Percentiles rank a stretch among this genome's conserved stretches.
Conservation (phyloP, 192 early-diverging fungal species). For the Podila epicladia region DNA sequence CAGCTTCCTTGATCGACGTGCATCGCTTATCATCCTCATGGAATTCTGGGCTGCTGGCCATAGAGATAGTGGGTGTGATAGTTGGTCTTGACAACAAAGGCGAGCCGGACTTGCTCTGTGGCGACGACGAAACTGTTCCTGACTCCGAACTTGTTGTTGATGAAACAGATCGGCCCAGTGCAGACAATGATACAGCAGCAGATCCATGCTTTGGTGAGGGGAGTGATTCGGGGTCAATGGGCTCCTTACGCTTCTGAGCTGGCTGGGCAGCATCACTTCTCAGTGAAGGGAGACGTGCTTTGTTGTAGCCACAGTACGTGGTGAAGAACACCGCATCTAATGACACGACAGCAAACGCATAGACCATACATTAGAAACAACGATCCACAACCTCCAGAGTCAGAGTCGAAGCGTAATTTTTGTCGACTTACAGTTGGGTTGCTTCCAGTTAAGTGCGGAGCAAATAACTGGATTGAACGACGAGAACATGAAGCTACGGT, state of each 20-base stretch:
- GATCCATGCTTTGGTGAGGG: conserved; percentile 35
- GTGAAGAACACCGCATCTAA: conserved; percentile 92
- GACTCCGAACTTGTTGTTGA: conserved; percentile 22
- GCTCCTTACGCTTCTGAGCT: conserved; percentile 38
- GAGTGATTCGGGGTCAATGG: conserved; percentile 37
- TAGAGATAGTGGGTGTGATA: neutral
- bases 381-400: no score
- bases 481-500: conserved; percentile 75
- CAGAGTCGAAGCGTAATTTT: neutral
- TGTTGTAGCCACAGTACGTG: conserved; percentile 80
- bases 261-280: neutral
- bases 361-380: no score
- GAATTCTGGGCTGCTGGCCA: conserved; percentile 31
- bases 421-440: conserved; percentile 88
- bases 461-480: conserved; percentile 94
- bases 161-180: conserved; percentile 33
- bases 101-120: conserved; percentile 11
- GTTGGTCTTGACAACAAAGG: conserved; percentile 24
- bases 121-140: neutral
- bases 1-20: conserved; percentile 90
- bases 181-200: conserved; percentile 18
- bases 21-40: conserved; percentile 58
- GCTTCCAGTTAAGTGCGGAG: conserved; percentile 98
- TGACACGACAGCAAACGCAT: neutral
- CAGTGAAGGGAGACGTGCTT: neutral